phyloP scores from a whole-genome alignment of 169 alveolate genomes.

The Plasmodium sp. region DNA sequence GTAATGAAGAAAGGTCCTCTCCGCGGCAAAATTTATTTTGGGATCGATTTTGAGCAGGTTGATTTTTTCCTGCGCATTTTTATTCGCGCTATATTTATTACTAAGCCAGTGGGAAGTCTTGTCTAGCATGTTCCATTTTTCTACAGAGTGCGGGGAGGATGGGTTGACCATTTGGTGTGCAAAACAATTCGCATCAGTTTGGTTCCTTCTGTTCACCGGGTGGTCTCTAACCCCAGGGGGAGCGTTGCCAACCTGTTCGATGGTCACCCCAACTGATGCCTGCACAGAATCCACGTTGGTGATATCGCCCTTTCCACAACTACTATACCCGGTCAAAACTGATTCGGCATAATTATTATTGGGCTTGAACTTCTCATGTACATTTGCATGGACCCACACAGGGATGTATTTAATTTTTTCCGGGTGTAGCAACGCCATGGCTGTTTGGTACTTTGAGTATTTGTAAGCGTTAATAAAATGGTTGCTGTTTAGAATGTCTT shows the following conservation, averaged over 20 bases:
- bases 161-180: background rate
- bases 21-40: conserved; percentile 86
- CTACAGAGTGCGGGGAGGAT: background rate
- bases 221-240: background rate
- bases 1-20: conserved; percentile 86
- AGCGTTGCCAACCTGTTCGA: background rate
- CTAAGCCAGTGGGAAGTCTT: conserved; percentile 32
- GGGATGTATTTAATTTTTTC: conserved; percentile 78
- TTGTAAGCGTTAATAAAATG: conserved; percentile 79
- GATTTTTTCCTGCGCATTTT: conserved; percentile 29
- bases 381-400: conserved; percentile 77
- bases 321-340: background rate
- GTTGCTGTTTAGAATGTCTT: conserved; percentile 74
- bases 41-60: conserved; percentile 82
- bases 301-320: background rate
- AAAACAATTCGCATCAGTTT: background rate
- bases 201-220: background rate
- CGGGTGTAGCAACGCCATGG: conserved; percentile 82
- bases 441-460: conserved; percentile 83
- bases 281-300: background rate
- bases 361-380: conserved; percentile 31
- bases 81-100: conserved; percentile 19
- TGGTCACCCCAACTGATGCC: background rate
- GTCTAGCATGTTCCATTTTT: conserved; percentile 7
- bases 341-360: conserved; percentile 24